phyloP scores from a whole-genome alignment of 345 rosid genomes.

The Brassica rapa region DNA sequence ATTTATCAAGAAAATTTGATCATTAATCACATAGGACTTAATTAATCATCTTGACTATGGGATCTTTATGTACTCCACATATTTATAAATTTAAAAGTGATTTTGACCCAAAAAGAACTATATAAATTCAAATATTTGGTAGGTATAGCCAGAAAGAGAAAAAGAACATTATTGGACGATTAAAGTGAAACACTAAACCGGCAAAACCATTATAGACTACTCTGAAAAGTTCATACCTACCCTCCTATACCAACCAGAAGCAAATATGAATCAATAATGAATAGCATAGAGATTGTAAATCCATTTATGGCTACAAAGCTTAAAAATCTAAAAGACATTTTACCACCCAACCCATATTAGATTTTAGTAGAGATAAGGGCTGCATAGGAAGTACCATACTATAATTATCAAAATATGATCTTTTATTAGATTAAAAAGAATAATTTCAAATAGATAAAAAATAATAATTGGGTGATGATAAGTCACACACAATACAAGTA shows the following conservation, averaged over 20 bases:
- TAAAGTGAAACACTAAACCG: slow-evolving; percentile 6
- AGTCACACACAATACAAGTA: slow-evolving; percentile 22
- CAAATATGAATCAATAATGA: not conserved
- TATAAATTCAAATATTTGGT: not conserved
- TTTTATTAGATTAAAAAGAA: slow-evolving; percentile 18
- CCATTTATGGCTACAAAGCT: not conserved
- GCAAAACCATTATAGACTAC: not conserved
- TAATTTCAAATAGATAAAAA: slow-evolving; percentile 18
- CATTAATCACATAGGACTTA: not conserved
- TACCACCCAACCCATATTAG: slow-evolving; percentile 8
- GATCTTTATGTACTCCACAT: not conserved
- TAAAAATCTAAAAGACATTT: not conserved
- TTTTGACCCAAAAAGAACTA: not conserved
- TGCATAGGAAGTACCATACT: not conserved
- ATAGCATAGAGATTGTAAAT: not conserved
- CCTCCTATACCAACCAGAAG: not conserved
- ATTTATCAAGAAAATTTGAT: not conserved
- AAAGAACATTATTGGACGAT: not conserved
- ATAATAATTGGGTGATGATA: slow-evolving; percentile 34
- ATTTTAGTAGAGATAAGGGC: not conserved
- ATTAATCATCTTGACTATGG: not conserved
- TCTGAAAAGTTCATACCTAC: not conserved
- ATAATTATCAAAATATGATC: slow-evolving; percentile 8
- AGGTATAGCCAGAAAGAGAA: not conserved
- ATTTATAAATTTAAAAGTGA: not conserved